These are phyloP conservation scores for Sarocladium strictum DNA, from an alignment of 2,329 filamentous ascomycete species.

Conservation along the genomic window DNA sequence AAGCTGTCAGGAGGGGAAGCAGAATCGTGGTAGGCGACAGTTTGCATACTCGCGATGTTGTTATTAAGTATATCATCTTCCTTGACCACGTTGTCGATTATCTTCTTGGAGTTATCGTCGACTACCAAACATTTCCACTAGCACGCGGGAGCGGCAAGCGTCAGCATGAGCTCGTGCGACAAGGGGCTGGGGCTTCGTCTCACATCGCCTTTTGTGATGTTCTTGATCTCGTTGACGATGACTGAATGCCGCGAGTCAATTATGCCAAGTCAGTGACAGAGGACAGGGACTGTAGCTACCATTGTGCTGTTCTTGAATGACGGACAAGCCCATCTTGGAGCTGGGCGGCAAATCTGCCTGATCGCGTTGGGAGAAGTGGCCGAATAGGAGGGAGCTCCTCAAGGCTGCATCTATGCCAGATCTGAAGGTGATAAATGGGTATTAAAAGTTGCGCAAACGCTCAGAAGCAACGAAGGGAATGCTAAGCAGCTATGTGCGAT, in stretches of 20 bases:
- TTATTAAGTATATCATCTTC: slow-evolving; percentile 96
- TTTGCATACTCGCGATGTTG: slow-evolving; percentile 79
- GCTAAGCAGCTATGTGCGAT: neutral
- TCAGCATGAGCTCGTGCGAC: neutral
- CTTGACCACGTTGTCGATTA: slow-evolving; percentile 85
- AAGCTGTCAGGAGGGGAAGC: slow-evolving; percentile 13
- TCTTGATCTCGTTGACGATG: slow-evolving; percentile 52
- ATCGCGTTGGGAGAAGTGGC: neutral
- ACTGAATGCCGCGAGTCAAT: slow-evolving; percentile 21
- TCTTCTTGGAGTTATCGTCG: slow-evolving; percentile 74
- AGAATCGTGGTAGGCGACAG: neutral
- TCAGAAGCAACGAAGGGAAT: neutral
- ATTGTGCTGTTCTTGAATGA: slow-evolving; percentile 73
- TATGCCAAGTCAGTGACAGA: too few relatives aligned
- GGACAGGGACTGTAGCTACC: slow-evolving; percentile 18
- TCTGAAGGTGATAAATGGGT: neutral
- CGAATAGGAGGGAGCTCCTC: neutral
- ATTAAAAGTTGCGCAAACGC: slow-evolving; percentile 9
- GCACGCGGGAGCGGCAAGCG: slow-evolving; percentile 7
- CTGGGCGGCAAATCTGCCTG: slow-evolving; percentile 14
- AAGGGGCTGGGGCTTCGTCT: slow-evolving; percentile 21
- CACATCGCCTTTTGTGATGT: slow-evolving; percentile 78
- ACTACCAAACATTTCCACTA: slow-evolving; percentile 97
- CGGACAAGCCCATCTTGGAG: slow-evolving; percentile 72
- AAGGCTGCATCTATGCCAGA: neutral